Percentiles rank a stretch among this genome's conserved stretches.
These are phyloP conservation scores for Priceomyces medius DNA, from an alignment of 805 yeast genomes.

Conservation along the genomic window DNA sequence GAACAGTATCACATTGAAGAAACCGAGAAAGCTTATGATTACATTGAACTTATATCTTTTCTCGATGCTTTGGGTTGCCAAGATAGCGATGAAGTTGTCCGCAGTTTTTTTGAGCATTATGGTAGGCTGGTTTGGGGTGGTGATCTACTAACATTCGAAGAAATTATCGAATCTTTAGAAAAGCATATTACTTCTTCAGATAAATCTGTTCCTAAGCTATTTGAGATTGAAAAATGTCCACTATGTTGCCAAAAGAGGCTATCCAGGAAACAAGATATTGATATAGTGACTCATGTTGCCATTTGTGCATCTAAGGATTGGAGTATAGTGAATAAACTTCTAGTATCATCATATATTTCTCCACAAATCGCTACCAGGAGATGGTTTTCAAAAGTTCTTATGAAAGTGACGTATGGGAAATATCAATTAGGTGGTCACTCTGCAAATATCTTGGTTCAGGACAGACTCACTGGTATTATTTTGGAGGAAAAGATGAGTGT, in stretches of 20 bases:
- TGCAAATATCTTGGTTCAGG: constrained; percentile 93
- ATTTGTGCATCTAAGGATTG: constrained; percentile 79
- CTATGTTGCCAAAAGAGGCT: constrained; percentile 66
- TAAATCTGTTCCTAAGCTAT: constrained; percentile 38
- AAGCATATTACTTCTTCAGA: constrained; percentile 25
- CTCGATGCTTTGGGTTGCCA: constrained; percentile 62
- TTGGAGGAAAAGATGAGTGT: constrained; percentile 90
- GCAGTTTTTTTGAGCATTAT: constrained; percentile 48
- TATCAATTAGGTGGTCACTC: constrained; percentile 80
- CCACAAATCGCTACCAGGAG: constrained; percentile 79
- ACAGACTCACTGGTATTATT: constrained; percentile 83
- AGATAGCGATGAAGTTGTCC: constrained; percentile 53
- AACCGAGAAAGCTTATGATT: constrained; percentile 41
- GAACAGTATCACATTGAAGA: constrained; percentile 50
- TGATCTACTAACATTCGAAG: constrained; percentile 44
- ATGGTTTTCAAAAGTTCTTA: constrained; percentile 83
- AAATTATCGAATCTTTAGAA: constrained; percentile 50
- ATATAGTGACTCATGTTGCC: constrained; percentile 83
- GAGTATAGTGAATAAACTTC: constrained; percentile 62
- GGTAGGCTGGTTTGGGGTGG: constrained; percentile 54
- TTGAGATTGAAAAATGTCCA: constrained; percentile 75
- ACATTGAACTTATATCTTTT: constrained; percentile 61
- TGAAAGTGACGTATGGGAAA: constrained; percentile 85
- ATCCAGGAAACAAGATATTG: constrained; percentile 53
- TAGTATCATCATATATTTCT: constrained; percentile 71